A percentile compares a stretch with the other conserved stretches of the same genome.
Conservation (phyloP, 2,329 filamentous ascomycete genomes). For the Aspergillus sp. region DNA sequence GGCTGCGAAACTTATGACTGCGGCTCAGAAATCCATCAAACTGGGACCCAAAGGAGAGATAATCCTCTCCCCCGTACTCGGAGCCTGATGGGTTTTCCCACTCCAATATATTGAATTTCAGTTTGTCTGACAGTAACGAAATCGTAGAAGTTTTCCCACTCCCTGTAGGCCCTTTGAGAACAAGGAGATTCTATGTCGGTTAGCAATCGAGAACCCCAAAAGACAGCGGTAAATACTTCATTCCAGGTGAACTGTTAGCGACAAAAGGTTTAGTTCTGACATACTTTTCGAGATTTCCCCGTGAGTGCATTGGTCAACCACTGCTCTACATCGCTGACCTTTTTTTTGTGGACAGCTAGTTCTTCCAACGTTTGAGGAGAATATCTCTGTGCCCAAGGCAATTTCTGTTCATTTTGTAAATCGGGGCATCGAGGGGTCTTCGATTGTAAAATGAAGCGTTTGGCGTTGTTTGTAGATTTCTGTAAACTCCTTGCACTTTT, state of each 20-base stretch:
- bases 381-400: slow-evolving; percentile 88
- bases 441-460: slow-evolving; percentile 28
- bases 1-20: slow-evolving; percentile 74
- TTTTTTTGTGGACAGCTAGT: slow-evolving; percentile 90
- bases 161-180: slow-evolving; percentile 88
- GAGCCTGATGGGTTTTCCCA: slow-evolving; percentile 81
- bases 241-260: not conserved
- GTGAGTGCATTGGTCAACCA: slow-evolving; percentile 77
- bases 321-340: slow-evolving; percentile 77
- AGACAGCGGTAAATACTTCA: not conserved
- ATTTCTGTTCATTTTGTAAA: slow-evolving; percentile 32
- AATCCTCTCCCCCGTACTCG: slow-evolving; percentile 59
- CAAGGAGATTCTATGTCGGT: slow-evolving; percentile 64
- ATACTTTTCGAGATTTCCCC: slow-evolving; percentile 50
- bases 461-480: slow-evolving; percentile 18
- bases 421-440: not conserved
- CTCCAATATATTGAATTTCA: slow-evolving; percentile 76
- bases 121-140: slow-evolving; percentile 71
- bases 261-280: slow-evolving; percentile 12
- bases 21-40: slow-evolving; percentile 91
- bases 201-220: slow-evolving; percentile 12
- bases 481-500: slow-evolving; percentile 11
- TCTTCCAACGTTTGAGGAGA: slow-evolving; percentile 74
- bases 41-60: slow-evolving; percentile 70
- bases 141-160: slow-evolving; percentile 91